Percentiles rank a stretch among this genome's conserved stretches.
phyloP scores from a whole-genome alignment of 164 flowering plant genomes.

The Tinospora cordifolia region DNA sequence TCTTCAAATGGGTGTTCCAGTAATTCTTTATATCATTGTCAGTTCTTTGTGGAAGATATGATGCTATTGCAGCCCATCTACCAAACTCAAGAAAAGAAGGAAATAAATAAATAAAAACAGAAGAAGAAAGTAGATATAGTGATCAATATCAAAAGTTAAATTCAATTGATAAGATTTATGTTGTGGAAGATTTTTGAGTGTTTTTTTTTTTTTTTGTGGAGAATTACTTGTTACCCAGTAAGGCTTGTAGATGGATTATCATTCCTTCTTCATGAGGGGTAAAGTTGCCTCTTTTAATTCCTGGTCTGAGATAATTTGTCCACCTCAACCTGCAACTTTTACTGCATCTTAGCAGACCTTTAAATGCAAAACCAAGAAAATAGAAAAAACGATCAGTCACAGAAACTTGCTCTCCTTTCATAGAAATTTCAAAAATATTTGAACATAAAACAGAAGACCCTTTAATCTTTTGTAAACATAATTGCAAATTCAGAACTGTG shows the following conservation, averaged over 20 bases:
- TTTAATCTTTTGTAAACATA: too few relatives aligned
- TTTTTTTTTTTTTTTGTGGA: neutral
- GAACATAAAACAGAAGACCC: too few relatives aligned
- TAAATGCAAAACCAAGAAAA: neutral
- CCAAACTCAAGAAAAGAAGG: too few relatives aligned
- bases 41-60: slow-evolving; percentile 24
- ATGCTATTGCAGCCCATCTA: slow-evolving; percentile 24
- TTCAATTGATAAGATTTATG: too few relatives aligned
- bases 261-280: slow-evolving; percentile 89
- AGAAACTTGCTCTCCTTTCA: too few relatives aligned
- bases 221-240: slow-evolving; percentile 77
- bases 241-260: slow-evolving; percentile 82
- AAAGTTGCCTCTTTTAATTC: slow-evolving; percentile 86
- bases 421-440: too few relatives aligned
- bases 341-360: slow-evolving; percentile 82
- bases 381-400: neutral
- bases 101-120: too few relatives aligned
- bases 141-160: too few relatives aligned
- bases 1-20: slow-evolving; percentile 22
- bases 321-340: slow-evolving; percentile 92
- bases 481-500: neutral
- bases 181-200: too few relatives aligned
- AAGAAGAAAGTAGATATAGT: too few relatives aligned
- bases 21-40: slow-evolving; percentile 26
- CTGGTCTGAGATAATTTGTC: slow-evolving; percentile 89